These are phyloP conservation scores for Penicilliopsis zonata DNA, from an alignment of 495 filamentous ascomycete species.

Conservation along the genomic window DNA sequence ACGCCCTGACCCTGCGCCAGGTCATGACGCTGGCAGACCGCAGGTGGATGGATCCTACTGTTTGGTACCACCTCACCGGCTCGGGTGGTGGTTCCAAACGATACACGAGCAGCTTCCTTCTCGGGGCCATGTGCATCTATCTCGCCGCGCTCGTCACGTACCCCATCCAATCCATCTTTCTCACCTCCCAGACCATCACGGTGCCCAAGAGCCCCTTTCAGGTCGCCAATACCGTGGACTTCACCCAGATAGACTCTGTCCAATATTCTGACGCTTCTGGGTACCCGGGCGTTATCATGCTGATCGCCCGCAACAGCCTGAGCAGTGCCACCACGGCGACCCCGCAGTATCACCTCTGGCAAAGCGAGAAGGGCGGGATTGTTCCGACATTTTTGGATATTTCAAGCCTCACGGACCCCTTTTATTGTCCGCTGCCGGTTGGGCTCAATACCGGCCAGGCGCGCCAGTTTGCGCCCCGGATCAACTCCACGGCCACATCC, in stretches of 20 bases:
- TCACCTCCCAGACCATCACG: conserved; percentile 3
- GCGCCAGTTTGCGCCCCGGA: conserved; percentile 11
- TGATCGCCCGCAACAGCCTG: conserved; percentile 6
- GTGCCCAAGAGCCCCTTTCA: neutral
- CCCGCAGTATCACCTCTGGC: conserved; percentile 7
- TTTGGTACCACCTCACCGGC: neutral
- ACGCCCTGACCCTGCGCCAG: conserved; percentile 12
- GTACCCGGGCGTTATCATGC: too few relatives aligned
- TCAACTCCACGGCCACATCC: conserved; percentile 11
- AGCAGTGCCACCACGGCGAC: conserved; percentile 2
- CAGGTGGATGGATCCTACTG: conserved; percentile 8
- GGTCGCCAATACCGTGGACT: too few relatives aligned
- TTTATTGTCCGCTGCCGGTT: conserved; percentile 6
- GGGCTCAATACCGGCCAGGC: conserved; percentile 11
- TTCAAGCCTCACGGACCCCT: conserved; percentile 6
- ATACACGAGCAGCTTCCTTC: conserved; percentile 7
- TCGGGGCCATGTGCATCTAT: conserved; percentile 9
- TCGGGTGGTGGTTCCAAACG: conserved; percentile 6
- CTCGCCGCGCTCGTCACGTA: conserved; percentile 11
- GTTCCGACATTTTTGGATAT: conserved; percentile 6
- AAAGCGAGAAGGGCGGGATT: neutral
- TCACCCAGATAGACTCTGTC: too few relatives aligned
- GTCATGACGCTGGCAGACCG: conserved; percentile 13
- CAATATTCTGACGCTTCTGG: too few relatives aligned
- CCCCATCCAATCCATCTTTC: conserved; percentile 13